phyloP scores from a whole-genome alignment of 2,329 filamentous ascomycete species.

The Trichoderma sp. region DNA sequence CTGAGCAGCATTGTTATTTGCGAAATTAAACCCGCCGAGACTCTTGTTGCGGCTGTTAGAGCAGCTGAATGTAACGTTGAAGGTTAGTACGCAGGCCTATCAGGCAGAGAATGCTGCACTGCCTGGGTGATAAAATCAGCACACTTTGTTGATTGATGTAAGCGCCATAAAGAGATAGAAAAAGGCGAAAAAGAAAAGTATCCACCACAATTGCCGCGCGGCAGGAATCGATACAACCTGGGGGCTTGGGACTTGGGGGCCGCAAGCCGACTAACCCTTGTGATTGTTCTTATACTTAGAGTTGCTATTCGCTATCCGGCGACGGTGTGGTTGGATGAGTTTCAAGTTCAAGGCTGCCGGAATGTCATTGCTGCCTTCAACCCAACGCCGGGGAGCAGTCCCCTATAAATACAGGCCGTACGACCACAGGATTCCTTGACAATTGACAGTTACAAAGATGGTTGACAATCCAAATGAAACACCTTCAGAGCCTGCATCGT shows the following conservation, averaged over 20 bases:
- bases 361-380: not conserved
- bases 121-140: not conserved
- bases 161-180: not conserved
- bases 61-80: not conserved
- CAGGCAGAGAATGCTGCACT: not conserved
- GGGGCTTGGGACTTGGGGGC: not conserved
- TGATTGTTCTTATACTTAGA: not conserved
- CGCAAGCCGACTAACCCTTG: not conserved
- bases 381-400: not conserved
- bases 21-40: not conserved
- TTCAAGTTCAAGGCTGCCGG: not conserved
- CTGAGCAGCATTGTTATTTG: not conserved
- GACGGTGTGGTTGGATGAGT: not conserved
- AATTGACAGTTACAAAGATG: not conserved
- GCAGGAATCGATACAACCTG: not conserved
- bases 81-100: no score
- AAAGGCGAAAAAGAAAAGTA: not conserved
- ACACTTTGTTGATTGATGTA: not conserved
- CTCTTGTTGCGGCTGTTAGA: not conserved
- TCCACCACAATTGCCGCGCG: not conserved
- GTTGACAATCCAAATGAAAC: not conserved
- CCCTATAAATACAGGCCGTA: not conserved
- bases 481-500: not conserved
- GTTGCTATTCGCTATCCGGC: not conserved
- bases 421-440: not conserved